Percentiles rank a stretch among this genome's conserved stretches.
Conservation (phyloP, 148 eudicot species). For the Chenopodium formosanum region DNA sequence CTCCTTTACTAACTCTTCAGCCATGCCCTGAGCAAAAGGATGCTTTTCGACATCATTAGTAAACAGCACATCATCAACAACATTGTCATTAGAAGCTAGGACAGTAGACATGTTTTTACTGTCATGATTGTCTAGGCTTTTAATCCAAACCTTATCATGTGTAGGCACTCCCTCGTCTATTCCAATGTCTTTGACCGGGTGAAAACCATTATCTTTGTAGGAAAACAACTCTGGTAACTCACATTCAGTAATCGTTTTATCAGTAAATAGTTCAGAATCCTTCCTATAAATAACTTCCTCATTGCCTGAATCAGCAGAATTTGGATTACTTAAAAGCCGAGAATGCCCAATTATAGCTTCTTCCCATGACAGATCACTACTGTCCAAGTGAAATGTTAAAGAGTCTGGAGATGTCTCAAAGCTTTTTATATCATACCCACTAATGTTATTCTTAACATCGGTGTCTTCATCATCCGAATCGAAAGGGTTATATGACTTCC, state of each 20-base stretch:
- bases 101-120: conserved; percentile 20
- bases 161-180: conserved; percentile 66
- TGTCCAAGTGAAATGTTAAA: conserved; percentile 39
- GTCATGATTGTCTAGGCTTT: conserved; percentile 26
- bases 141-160: conserved; percentile 43
- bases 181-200: conserved; percentile 73
- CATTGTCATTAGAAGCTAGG: conserved; percentile 19
- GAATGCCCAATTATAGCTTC: conserved; percentile 42
- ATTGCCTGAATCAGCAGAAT: conserved; percentile 24
- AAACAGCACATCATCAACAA: conserved; percentile 16
- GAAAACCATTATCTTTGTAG: conserved; percentile 52
- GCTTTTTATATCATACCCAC: conserved; percentile 38
- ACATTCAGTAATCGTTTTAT: conserved; percentile 57
- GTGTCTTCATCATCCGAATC: conserved; percentile 46
- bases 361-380: conserved; percentile 40
- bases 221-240: conserved; percentile 64
- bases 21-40: conserved; percentile 10
- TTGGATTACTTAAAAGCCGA: conserved; percentile 26
- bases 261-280: conserved; percentile 50
- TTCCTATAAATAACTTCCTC: conserved; percentile 29
- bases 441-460: conserved; percentile 36
- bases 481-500: conserved; percentile 52
- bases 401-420: conserved; percentile 39
- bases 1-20: conserved; percentile 15
- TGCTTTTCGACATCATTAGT: conserved; percentile 17